Conservation (phyloP, 176 grass and related monocot genomes). For the Tillandsia fasciculata region DNA sequence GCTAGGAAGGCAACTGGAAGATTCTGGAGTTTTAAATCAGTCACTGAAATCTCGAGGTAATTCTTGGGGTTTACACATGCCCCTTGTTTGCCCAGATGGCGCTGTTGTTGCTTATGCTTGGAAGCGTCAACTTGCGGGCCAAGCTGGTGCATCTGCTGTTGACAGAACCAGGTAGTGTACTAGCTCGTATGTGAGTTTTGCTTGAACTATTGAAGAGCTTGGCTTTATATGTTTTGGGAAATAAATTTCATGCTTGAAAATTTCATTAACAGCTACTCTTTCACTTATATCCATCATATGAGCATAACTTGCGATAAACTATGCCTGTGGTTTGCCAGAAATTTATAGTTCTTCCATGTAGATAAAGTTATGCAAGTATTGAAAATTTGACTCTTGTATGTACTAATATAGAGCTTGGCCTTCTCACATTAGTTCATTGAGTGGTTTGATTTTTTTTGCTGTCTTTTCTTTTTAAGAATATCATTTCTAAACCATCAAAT, state of each 20-base stretch:
- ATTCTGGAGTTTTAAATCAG: slow-evolving; percentile 74
- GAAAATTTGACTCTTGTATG: neutral
- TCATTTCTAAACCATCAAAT: neutral
- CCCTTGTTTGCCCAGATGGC: slow-evolving; percentile 97
- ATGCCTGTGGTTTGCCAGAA: too few species aligned
- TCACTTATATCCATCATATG: too few species aligned
- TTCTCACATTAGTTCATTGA: neutral
- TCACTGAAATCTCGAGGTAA: slow-evolving; percentile 80
- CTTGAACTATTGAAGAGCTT: neutral
- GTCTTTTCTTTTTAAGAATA: neutral
- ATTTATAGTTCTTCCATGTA: too few species aligned
- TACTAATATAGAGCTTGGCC: neutral
- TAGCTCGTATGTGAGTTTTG: neutral
- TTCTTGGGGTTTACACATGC: slow-evolving; percentile 99
- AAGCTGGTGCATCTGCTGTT: slow-evolving; percentile 98
- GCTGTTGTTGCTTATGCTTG: slow-evolving; percentile 98
- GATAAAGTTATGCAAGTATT: too few species aligned
- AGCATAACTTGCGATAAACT: too few species aligned
- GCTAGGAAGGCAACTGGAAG: slow-evolving; percentile 81
- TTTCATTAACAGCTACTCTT: neutral
- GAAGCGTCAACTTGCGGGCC: slow-evolving; percentile 97
- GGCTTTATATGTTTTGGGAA: neutral
- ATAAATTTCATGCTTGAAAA: neutral
- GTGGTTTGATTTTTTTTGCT: neutral
- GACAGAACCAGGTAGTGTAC: slow-evolving; percentile 77